Conservation (phyloP, 2,329 filamentous ascomycete genomes). For the Apiospora koreana region DNA sequence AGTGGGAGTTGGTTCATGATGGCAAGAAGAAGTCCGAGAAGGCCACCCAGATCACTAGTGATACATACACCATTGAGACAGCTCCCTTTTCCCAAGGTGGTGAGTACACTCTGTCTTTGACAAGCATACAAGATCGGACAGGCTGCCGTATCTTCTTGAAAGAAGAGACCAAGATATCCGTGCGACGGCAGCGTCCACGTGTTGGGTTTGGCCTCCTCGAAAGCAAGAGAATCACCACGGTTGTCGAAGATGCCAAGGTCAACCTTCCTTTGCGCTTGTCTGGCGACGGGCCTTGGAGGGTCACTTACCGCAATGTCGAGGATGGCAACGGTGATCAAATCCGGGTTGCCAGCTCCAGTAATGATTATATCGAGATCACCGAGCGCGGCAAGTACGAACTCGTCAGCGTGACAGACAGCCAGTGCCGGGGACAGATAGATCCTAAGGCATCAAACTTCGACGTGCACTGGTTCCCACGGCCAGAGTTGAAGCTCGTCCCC, state of each 20-base stretch:
- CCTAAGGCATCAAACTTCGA: slow-evolving; percentile 72
- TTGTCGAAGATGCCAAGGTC: slow-evolving; percentile 74
- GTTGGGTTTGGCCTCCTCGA: slow-evolving; percentile 85
- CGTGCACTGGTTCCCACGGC: slow-evolving; percentile 83
- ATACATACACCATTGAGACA: slow-evolving; percentile 73
- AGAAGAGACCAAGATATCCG: slow-evolving; percentile 81
- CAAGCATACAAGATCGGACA: slow-evolving; percentile 81
- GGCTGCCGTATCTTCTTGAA: slow-evolving; percentile 86
- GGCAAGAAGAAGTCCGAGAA: slow-evolving; percentile 76
- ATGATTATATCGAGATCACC: slow-evolving; percentile 68
- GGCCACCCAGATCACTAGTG: slow-evolving; percentile 61
- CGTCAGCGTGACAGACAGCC: slow-evolving; percentile 71
- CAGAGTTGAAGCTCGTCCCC: slow-evolving; percentile 67
- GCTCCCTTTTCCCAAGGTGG: slow-evolving; percentile 76
- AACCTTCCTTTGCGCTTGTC: slow-evolving; percentile 81
- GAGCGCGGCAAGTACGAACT: slow-evolving; percentile 79
- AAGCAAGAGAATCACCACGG: slow-evolving; percentile 71
- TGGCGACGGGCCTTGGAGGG: slow-evolving; percentile 80
- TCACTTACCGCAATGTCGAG: slow-evolving; percentile 73
- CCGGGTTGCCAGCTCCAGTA: slow-evolving; percentile 45
- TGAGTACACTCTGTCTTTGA: slow-evolving; percentile 85
- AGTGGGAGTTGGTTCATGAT: slow-evolving; percentile 91
- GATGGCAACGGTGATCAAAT: slow-evolving; percentile 40
- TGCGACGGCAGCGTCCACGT: slow-evolving; percentile 85
- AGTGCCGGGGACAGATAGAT: slow-evolving; percentile 82